Evolutionary conservation across 306 rosid species (phyloP).

Genomic region (Abrus precatorius): DNA sequence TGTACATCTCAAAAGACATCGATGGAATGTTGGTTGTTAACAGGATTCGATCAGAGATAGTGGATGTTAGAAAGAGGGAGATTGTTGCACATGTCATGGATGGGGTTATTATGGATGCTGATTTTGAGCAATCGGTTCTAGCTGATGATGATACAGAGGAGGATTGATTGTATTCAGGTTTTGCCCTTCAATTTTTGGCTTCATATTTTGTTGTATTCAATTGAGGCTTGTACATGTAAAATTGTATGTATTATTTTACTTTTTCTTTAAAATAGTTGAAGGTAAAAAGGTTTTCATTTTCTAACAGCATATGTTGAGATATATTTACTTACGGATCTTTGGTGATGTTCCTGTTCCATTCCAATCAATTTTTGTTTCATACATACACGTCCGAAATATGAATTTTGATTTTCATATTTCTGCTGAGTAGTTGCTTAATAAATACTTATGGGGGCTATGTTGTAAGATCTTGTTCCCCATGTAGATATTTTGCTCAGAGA

Average conservation of each 20-base stretch:
- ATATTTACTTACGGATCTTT: neutral
- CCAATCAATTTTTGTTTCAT: neutral
- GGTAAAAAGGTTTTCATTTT: neutral
- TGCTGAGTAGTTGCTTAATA: neutral
- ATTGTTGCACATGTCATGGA: constrained; percentile 79
- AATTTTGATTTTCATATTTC: neutral
- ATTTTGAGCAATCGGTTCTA: constrained; percentile 70
- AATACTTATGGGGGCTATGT: neutral
- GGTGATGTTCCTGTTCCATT: constrained; percentile 4
- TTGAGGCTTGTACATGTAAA: neutral
- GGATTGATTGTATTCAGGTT: constrained; percentile 23
- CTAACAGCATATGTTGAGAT: neutral
- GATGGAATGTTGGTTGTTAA: constrained; percentile 81
- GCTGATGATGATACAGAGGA: constrained; percentile 57
- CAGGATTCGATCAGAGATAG: constrained; percentile 65
- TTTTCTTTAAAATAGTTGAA: neutral
- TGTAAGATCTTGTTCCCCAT: neutral
- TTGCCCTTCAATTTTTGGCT: neutral
- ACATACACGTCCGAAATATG: neutral
- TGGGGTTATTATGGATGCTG: constrained; percentile 89
- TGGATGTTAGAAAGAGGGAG: constrained; percentile 64
- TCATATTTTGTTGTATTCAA: constrained; percentile 13
- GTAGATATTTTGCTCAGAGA: neutral
- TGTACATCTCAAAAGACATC: constrained; percentile 64
- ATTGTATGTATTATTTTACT: constrained; percentile 4